Evolutionary conservation across 768 basidiomycete genomes (phyloP).

Genomic region (Ephemerocybe angulata): DNA sequence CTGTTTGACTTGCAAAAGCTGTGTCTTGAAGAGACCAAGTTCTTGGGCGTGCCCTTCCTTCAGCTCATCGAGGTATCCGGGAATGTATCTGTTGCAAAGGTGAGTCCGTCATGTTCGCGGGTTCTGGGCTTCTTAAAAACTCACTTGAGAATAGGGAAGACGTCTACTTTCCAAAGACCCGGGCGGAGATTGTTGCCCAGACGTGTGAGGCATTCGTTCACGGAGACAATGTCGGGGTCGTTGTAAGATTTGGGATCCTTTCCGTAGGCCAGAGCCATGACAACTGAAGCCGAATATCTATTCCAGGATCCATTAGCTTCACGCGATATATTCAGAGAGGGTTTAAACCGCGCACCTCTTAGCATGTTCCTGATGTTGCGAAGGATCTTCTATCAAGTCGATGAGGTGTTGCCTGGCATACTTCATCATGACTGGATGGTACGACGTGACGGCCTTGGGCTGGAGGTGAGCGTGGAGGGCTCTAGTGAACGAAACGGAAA

Average conservation of each 20-base stretch:
- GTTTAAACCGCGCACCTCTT: conserved; percentile 32
- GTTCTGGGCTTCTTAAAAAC: conserved; percentile 8
- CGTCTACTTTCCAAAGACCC: conserved; percentile 45
- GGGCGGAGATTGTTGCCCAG: conserved; percentile 44
- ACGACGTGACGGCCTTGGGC: conserved; percentile 46
- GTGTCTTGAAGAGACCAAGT: conserved; percentile 49
- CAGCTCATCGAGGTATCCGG: conserved; percentile 59
- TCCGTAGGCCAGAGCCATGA: conserved; percentile 50
- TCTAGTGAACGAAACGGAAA: no score
- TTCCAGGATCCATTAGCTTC: background rate
- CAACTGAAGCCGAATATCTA: conserved; percentile 49
- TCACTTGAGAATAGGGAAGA: conserved; percentile 40
- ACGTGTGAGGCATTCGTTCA: conserved; percentile 43
- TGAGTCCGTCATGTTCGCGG: background rate
- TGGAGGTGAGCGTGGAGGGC: conserved; percentile 59
- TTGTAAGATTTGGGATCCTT: conserved; percentile 37
- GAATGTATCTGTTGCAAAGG: conserved; percentile 42
- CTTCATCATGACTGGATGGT: conserved; percentile 47
- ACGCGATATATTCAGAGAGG: background rate
- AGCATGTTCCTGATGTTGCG: conserved; percentile 51
- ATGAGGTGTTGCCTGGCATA: conserved; percentile 41
- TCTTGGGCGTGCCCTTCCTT: conserved; percentile 55
- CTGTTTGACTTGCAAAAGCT: conserved; percentile 42
- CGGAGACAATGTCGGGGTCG: conserved; percentile 45
- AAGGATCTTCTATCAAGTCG: conserved; percentile 40